Conservation (phyloP, 805 yeast genomes). For the Candida hungchunana region DNA sequence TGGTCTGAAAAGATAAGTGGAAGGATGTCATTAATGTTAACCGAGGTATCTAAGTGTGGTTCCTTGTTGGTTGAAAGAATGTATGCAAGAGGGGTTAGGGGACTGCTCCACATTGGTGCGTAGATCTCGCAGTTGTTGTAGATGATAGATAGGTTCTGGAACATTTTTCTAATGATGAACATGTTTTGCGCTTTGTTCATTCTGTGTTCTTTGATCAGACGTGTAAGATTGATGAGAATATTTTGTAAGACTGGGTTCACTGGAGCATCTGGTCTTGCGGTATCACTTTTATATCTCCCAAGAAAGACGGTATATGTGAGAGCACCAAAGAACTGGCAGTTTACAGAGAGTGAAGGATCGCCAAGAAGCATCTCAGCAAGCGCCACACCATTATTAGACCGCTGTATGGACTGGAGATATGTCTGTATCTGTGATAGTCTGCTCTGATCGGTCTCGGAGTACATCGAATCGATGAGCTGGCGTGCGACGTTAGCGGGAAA, state of each 20-base stretch:
- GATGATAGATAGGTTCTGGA: conserved; percentile 49
- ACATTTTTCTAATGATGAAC: conserved; percentile 53
- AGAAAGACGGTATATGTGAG: conserved; percentile 67
- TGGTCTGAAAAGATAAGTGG: conserved; percentile 7
- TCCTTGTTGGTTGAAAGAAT: conserved; percentile 14
- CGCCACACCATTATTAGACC: conserved; percentile 47
- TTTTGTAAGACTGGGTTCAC: conserved; percentile 10
- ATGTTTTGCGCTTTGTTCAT: conserved; percentile 16
- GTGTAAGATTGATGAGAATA: conserved; percentile 16
- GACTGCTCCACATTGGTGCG: conserved; percentile 36
- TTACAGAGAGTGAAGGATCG: conserved; percentile 32
- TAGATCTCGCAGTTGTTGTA: conserved; percentile 32
- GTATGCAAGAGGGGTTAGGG: conserved; percentile 30
- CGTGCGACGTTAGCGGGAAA: too few species aligned
- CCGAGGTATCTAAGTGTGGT: conserved; percentile 6
- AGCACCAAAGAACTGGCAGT: conserved; percentile 76
- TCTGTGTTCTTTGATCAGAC: conserved; percentile 8
- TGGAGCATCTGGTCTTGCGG: conserved; percentile 17
- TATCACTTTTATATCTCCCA: conserved; percentile 25
- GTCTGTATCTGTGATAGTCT: conserved; percentile 44
- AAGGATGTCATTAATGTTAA: conserved; percentile 12
- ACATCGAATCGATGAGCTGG: conserved; percentile 24
- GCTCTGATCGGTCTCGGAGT: conserved; percentile 26
- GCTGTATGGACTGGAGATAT: conserved; percentile 55
- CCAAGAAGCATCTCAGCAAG: conserved; percentile 53